Base-by-base conservation (phyloP, 106 monocot species). In the Posidonia australis region DNA sequence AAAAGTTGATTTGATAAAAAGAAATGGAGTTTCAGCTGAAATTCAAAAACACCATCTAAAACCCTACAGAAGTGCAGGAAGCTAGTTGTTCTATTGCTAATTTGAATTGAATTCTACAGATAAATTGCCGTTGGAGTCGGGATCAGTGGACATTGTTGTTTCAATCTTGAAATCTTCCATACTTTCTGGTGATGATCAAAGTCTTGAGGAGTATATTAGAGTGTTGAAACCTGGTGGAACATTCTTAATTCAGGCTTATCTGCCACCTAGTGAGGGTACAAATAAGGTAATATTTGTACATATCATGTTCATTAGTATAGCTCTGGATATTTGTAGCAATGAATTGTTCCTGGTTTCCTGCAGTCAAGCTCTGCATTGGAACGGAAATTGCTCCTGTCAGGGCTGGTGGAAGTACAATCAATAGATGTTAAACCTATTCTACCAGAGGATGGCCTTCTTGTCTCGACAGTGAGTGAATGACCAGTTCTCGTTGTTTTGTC, bases 161-260 rank as follows among this genome's bases (percentile, higher is more conserved):
- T 74, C 69, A 10, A 49, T 74, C 3, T 68, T 55, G 19, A 77
- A 79, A 70, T 19, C 9, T 54, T 10, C 24, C 25, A 74, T 16
- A 11, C 17, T 28, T 28, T 10, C 58, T 1, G 12, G 13, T 28
- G 25, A 26, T 26, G 58, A 29, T 14, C 10, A 62, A 9, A 11
- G 21, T 22, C 21, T 94, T 64, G 70, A 76, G 52, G 90, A 94
- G 66, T 76, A 84, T 14, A 58, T 71, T 14, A 78, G 90, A 58
- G 78, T 90, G 51, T 53, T 90, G 47, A 86, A 86, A 66, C 86
- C 89, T 55, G 83, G 86, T 55, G 81, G 86, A 3, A 74, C 70
- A 57, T 28, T 86, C 49, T 6, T 80, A 23, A 46, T 80, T 1
- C 89, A 89, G 64, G 21, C 49, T 43, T 67, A 22, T 66, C 45